Evolutionary conservation across 192 early-diverging fungal genomes (phyloP).

Genomic region (Blastocladiella britannica): DNA sequence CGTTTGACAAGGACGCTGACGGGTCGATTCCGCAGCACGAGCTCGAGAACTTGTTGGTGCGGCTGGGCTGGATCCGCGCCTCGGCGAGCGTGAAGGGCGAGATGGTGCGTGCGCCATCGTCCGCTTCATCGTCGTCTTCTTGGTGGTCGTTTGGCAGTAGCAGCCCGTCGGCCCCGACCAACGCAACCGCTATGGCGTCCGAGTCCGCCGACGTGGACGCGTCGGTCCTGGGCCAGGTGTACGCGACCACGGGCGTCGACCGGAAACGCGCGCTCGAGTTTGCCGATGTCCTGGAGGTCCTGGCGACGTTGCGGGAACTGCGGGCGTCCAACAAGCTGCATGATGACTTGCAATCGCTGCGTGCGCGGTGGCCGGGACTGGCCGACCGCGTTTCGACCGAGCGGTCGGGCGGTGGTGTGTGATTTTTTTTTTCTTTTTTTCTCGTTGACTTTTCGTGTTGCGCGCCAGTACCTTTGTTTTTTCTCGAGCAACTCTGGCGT

Average conservation of each 20-base stretch:
- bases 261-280: constrained; percentile 1
- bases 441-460: too few species aligned
- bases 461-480: background rate
- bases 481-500: background rate
- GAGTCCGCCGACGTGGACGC: background rate
- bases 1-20: background rate
- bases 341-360: background rate
- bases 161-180: background rate
- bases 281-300: background rate
- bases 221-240: background rate
- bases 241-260: background rate
- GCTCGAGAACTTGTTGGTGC: background rate
- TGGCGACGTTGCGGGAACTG: background rate
- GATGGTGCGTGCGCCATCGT: too few species aligned
- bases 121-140: background rate
- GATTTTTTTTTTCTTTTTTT: background rate
- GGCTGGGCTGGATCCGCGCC: too few species aligned
- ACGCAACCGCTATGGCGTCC: too few species aligned
- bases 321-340: background rate
- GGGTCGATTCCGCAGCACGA: background rate
- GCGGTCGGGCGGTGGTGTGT: background rate
- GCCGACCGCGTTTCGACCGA: background rate
- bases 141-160: background rate
- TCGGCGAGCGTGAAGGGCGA: background rate
- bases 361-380: background rate